Evolutionary conservation across 192 early-diverging fungal species (phyloP), one percentile per base, ranked within the genome.

Genomic region (Coemansia sp.): DNA sequence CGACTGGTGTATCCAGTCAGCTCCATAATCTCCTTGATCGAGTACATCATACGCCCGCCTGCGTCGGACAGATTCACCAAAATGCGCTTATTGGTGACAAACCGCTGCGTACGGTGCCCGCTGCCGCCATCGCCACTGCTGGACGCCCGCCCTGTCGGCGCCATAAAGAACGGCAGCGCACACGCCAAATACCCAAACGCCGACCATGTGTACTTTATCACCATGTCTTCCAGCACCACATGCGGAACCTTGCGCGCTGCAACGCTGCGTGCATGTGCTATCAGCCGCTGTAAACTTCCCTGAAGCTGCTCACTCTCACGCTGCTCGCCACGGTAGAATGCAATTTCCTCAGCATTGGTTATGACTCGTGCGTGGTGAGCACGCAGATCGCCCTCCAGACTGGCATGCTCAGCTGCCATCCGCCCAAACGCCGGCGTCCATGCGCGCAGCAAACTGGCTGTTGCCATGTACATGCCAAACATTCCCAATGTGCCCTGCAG

Each of bases 181-280:
- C 91, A 89, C 57, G 91, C 86, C 43, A 90, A 72, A 48, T 94
- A 84, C 19, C 96, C 96, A 59, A 93, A 84, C 37, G 96, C 94
- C 37, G 90, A 90, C 96, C 96, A 98, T 6, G 83, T 87, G 81
- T 98, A 98, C 76, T 98, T 98, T 81, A 98, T 93, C 22, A 98
- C 83, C 81, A 96, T 95, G 68, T 98, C 96, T 73, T 98, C 96
- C 58, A 98, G 79, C 89, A 98, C 94, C 11, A 89, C 86, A 67
- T 96, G 90, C 74, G 86, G 86, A 60, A 98, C 88, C 49, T 91
- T 88, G 73, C 89, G 84, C 24, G 84, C 83, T 70, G 91, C 94
- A 41, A 96, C 89, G 27, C 83, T 80, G 59, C 92, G 91, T 58
- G 94, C 86, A 63, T 98, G 97, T 27, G 83, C 73, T 55, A 94